Evolutionary conservation across 306 rosid genomes (phyloP).

Genomic region (Cajanus cajan): DNA sequence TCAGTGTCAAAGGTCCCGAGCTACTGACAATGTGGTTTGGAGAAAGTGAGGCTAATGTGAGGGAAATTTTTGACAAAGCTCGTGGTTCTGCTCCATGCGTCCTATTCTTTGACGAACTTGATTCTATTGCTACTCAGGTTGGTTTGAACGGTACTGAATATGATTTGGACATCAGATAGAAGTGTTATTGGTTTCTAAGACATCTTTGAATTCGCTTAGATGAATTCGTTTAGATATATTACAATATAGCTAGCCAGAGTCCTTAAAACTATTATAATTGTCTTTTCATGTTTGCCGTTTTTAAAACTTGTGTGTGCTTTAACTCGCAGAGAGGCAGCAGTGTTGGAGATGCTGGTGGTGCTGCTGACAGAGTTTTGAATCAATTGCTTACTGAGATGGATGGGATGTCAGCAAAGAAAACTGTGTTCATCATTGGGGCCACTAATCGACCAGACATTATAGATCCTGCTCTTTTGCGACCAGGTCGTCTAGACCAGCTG

Average conservation of each 20-base stretch:
- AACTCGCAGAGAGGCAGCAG: slow-evolving; percentile 87
- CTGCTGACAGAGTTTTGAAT: slow-evolving; percentile 96
- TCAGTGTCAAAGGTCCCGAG: slow-evolving; percentile 97
- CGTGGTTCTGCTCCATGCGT: slow-evolving; percentile 99
- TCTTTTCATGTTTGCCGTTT: slow-evolving; percentile 13
- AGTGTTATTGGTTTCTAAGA: neutral
- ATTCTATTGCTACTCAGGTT: slow-evolving; percentile 99
- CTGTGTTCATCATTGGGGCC: slow-evolving; percentile 96
- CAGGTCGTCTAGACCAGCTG: slow-evolving; percentile 97
- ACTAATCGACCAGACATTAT: slow-evolving; percentile 96
- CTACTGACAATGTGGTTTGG: slow-evolving; percentile 99
- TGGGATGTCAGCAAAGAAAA: slow-evolving; percentile 97
- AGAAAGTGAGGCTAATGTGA: slow-evolving; percentile 98
- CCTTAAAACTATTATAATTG: neutral
- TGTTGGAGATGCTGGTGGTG: slow-evolving; percentile 98
- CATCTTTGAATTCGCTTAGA: neutral
- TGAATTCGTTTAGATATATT: neutral
- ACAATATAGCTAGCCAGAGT: neutral
- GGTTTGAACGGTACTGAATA: slow-evolving; percentile 12
- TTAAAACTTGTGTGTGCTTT: slow-evolving; percentile 19
- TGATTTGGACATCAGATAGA: neutral
- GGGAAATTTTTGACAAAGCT: slow-evolving; percentile 99
- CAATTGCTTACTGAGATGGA: slow-evolving; percentile 98
- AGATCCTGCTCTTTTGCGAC: slow-evolving; percentile 96
- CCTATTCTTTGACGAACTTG: slow-evolving; percentile 97